Conservation (phyloP, 345 rosid genomes). For the Salix arbutifolia region DNA sequence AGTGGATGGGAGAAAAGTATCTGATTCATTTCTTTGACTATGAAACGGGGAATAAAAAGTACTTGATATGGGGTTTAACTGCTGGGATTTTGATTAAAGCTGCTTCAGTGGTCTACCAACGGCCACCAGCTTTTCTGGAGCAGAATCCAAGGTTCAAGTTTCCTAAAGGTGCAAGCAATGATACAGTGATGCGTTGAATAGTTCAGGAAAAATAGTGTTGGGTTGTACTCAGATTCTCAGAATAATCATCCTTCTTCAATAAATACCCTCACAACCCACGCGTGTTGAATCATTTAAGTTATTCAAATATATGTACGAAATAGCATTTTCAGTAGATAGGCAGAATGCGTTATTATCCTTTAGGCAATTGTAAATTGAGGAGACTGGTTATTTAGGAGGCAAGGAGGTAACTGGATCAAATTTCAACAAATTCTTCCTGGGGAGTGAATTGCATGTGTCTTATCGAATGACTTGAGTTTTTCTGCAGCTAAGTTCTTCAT, state of each 20-base stretch:
- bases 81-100: constrained; percentile 68
- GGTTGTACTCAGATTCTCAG: neutral
- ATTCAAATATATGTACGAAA: neutral
- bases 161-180: constrained; percentile 37
- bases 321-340: neutral
- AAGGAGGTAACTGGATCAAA: neutral
- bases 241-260: constrained; percentile 14
- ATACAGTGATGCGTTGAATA: constrained; percentile 32
- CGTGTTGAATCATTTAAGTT: neutral
- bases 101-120: constrained; percentile 61
- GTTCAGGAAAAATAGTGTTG: neutral
- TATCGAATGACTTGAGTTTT: neutral
- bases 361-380: constrained; percentile 3
- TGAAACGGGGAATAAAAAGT: constrained; percentile 42
- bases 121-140: constrained; percentile 58
- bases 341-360: neutral
- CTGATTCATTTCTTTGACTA: constrained; percentile 62
- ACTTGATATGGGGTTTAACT: constrained; percentile 67
- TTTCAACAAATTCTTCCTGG: neutral
- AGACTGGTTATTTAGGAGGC: neutral
- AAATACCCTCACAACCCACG: neutral
- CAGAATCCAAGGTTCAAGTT: constrained; percentile 59
- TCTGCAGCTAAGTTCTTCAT: neutral
- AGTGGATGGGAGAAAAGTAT: constrained; percentile 57
- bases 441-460: neutral